Conservation (phyloP, 2,329 filamentous ascomycete genomes). For the Arthrocladium fulminans region DNA sequence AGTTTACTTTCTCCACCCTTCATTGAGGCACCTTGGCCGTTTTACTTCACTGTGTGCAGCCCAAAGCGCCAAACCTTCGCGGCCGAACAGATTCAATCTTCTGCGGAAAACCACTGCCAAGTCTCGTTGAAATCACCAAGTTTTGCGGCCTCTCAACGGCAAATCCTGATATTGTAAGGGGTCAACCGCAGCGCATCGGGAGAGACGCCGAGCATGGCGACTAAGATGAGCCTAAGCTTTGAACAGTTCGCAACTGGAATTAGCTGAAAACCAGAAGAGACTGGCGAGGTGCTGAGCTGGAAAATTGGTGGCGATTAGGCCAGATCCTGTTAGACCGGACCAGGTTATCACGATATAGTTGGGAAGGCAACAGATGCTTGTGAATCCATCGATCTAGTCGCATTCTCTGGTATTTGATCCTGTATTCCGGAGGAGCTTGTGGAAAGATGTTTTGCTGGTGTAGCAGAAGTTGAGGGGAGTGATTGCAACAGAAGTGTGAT, state of each 20-base stretch:
- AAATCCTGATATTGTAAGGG: neutral
- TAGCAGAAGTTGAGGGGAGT: no score
- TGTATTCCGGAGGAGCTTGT: neutral
- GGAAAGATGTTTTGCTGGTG: no score
- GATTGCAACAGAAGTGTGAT: no score
- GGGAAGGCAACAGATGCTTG: neutral
- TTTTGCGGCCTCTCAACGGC: neutral
- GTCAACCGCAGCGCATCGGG: neutral
- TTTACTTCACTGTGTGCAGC: neutral
- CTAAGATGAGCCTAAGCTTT: neutral
- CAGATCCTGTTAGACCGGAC: neutral
- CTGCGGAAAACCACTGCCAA: no score
- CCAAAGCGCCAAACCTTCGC: neutral
- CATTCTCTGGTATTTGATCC: neutral
- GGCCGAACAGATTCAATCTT: neutral
- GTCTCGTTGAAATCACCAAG: neutral
- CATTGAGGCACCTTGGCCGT: neutral
- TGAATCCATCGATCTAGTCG: neutral
- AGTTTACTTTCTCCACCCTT: no score
- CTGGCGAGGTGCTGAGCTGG: neutral
- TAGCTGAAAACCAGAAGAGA: neutral
- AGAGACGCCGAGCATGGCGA: neutral
- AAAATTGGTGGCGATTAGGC: neutral
- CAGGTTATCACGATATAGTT: neutral
- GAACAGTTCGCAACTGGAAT: neutral